Percentiles rank a stretch among this genome's conserved stretches.
phyloP scores from a whole-genome alignment of 106 monocot species.

The Agapanthus africanus region DNA sequence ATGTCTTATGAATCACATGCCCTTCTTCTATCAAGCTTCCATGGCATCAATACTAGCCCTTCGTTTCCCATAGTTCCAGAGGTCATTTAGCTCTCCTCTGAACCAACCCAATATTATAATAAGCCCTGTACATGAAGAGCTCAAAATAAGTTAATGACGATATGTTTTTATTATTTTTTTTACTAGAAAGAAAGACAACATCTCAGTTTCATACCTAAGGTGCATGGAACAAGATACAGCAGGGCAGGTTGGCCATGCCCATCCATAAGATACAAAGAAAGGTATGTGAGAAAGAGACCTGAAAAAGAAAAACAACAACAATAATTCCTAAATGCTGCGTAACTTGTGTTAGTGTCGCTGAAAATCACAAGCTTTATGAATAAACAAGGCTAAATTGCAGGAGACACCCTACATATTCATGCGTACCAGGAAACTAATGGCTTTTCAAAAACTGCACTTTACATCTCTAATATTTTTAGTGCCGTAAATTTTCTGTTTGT shows the following conservation, averaged over 20 bases:
- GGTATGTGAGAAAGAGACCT: constrained; percentile 89
- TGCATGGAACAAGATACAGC: constrained; percentile 90
- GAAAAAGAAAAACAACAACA: constrained; percentile 10
- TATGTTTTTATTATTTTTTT: background rate
- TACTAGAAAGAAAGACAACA: background rate
- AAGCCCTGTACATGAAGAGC: constrained; percentile 37
- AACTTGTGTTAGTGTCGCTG: background rate
- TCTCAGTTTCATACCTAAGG: constrained; percentile 54
- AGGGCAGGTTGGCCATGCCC: constrained; percentile 95
- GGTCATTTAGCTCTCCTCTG: constrained; percentile 72
- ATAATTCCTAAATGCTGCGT: background rate
- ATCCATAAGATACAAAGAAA: constrained; percentile 84
- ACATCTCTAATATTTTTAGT: no score
- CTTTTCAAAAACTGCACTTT: no score
- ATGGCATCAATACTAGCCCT: no score
- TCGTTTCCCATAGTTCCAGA: constrained; percentile 89
- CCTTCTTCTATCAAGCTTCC: no score
- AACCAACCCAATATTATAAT: constrained; percentile 63
- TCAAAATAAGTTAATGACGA: background rate
- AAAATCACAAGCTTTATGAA: background rate
- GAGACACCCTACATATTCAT: no score
- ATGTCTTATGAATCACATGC: no score
- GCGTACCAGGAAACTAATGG: no score
- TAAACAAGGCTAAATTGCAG: background rate
- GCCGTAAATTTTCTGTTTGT: no score